Conservation (phyloP, 192 early-diverging fungal species). For the Geosiphon pyriformis region DNA sequence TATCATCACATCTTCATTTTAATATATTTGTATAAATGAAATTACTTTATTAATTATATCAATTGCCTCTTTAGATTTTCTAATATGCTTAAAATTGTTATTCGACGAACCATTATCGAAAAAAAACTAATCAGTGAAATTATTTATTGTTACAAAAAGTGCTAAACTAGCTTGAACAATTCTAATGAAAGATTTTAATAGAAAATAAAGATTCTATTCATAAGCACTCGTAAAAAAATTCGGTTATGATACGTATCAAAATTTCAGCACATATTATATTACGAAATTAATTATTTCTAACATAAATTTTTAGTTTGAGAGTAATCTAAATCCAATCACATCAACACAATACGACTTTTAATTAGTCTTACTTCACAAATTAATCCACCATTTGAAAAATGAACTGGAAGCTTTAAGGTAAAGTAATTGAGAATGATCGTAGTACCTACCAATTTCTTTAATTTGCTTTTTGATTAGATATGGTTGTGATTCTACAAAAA, state of each 20-base stretch:
- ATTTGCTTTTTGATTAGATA: conserved; percentile 11
- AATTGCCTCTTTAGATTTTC: too few relatives aligned
- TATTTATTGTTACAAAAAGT: too few relatives aligned
- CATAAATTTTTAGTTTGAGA: conserved; percentile 30
- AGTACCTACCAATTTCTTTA: conserved; percentile 10
- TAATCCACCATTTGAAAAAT: conserved; percentile 31
- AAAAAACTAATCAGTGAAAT: too few relatives aligned
- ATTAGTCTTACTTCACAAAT: conserved; percentile 35
- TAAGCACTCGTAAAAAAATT: too few relatives aligned
- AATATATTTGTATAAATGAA: too few relatives aligned
- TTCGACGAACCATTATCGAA: too few relatives aligned
- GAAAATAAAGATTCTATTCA: conserved; percentile 33
- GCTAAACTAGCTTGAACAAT: conserved; percentile 31
- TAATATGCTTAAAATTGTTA: too few relatives aligned
- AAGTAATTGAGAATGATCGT: background rate
- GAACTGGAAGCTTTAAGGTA: conserved; percentile 11
- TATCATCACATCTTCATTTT: too few relatives aligned
- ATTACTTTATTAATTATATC: too few relatives aligned
- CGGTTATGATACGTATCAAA: too few relatives aligned
- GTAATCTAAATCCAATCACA: conserved; percentile 20
- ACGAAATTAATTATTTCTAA: conserved; percentile 30
- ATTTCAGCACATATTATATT: conserved; percentile 31
- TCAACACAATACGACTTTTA: conserved; percentile 33
- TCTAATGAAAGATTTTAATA: conserved; percentile 28
- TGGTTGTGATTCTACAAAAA: conserved; percentile 4